phyloP scores from a whole-genome alignment of 345 rosid species.

The Aquilaria sinensis region DNA sequence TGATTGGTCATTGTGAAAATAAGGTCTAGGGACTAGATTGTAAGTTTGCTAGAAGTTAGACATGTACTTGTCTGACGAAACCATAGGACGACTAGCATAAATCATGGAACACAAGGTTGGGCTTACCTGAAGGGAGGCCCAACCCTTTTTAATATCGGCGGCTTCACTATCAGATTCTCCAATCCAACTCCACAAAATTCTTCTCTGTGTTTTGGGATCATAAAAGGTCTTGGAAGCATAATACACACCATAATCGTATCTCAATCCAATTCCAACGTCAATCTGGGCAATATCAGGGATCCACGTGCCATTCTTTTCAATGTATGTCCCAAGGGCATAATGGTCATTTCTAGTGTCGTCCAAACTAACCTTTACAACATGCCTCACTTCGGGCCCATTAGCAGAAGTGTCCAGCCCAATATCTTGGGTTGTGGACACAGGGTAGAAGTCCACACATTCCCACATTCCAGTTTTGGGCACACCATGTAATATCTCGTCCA shows the following conservation, averaged over 20 bases:
- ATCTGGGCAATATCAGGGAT: slow-evolving; percentile 43
- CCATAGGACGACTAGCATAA: too few species aligned
- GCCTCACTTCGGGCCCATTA: slow-evolving; percentile 42
- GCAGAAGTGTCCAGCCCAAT: slow-evolving; percentile 52
- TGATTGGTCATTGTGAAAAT: too few species aligned
- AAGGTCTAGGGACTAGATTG: too few species aligned
- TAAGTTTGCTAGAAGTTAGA: too few species aligned
- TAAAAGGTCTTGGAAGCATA: slow-evolving; percentile 71
- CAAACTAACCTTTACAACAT: slow-evolving; percentile 55
- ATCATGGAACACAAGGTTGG: too few species aligned
- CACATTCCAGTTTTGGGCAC: slow-evolving; percentile 88
- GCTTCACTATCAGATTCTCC: slow-evolving; percentile 57
- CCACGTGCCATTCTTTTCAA: slow-evolving; percentile 38
- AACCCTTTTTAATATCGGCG: slow-evolving; percentile 61
- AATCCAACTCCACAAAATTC: slow-evolving; percentile 77
- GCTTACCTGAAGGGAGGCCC: slow-evolving; percentile 71
- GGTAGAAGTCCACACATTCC: slow-evolving; percentile 81
- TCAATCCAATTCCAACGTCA: slow-evolving; percentile 59
- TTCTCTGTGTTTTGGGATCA: slow-evolving; percentile 40
- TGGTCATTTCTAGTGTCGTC: slow-evolving; percentile 62
- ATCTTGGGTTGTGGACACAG: slow-evolving; percentile 27
- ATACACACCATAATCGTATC: slow-evolving; percentile 65
- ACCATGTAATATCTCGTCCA: slow-evolving; percentile 39
- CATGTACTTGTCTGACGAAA: too few species aligned
- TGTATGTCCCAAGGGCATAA: slow-evolving; percentile 55